Evolutionary conservation across 2,329 filamentous ascomycete species (phyloP).

Genomic region (Penicillium decumbens): DNA sequence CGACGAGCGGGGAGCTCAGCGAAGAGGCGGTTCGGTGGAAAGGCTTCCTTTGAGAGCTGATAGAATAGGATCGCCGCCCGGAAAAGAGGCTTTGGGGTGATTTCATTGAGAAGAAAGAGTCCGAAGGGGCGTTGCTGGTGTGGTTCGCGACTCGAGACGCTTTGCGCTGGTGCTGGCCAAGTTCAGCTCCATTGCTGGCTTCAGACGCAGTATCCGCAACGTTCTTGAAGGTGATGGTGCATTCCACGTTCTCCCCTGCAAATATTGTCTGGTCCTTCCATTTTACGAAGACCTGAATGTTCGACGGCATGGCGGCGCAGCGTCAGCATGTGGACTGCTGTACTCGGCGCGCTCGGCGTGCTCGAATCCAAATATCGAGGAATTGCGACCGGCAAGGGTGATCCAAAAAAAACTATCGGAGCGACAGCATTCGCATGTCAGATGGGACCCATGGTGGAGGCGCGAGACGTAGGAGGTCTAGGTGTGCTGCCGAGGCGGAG

Average conservation of each 20-base stretch:
- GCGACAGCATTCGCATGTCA: slow-evolving; percentile 29
- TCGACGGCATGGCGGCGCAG: slow-evolving; percentile 51
- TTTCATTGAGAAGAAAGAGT: slow-evolving; percentile 39
- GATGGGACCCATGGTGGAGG: slow-evolving; percentile 20
- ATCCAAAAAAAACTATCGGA: slow-evolving; percentile 9
- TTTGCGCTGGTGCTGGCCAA: slow-evolving; percentile 34
- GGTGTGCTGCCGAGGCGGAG: slow-evolving; percentile 13
- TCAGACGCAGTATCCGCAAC: slow-evolving; percentile 49
- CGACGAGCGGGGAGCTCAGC: slow-evolving; percentile 36
- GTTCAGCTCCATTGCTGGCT: slow-evolving; percentile 26
- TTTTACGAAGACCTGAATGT: slow-evolving; percentile 91
- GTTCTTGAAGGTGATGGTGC: slow-evolving; percentile 95
- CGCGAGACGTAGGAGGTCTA: slow-evolving; percentile 9
- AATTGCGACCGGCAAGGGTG: slow-evolving; percentile 3
- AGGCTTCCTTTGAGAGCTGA: slow-evolving; percentile 31
- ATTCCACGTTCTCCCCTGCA: slow-evolving; percentile 91
- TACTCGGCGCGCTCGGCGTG: background rate
- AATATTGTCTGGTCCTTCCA: slow-evolving; percentile 95
- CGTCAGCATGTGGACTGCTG: slow-evolving; percentile 31
- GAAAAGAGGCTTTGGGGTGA: slow-evolving; percentile 37
- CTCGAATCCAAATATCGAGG: slow-evolving; percentile 10
- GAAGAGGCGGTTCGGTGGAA: slow-evolving; percentile 40
- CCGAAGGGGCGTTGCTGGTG: slow-evolving; percentile 31
- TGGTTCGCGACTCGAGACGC: slow-evolving; percentile 34
- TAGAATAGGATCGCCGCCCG: slow-evolving; percentile 34